Conservation (phyloP, 257 asterid genomes). For the Hygrophila difformis region DNA sequence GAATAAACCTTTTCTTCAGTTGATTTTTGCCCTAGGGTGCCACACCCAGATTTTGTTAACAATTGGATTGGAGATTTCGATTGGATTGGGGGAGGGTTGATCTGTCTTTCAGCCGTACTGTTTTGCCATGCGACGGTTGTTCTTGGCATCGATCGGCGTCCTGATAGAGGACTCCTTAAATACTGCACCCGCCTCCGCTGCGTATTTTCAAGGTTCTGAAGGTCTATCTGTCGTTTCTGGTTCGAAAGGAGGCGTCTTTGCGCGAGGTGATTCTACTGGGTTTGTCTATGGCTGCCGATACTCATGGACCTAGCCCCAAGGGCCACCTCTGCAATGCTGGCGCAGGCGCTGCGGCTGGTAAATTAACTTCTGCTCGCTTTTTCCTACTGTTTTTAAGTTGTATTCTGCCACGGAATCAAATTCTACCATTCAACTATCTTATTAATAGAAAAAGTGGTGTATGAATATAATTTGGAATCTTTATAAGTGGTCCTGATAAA, state of each 20-base stretch:
- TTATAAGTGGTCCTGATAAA: too few species aligned
- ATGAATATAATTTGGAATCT: too few species aligned
- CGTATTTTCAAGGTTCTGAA: slow-evolving; percentile 21
- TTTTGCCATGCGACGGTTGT: slow-evolving; percentile 95
- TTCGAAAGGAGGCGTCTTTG: slow-evolving; percentile 5
- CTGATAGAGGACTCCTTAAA: slow-evolving; percentile 55
- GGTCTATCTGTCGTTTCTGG: slow-evolving; percentile 2
- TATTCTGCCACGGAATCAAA: too few species aligned
- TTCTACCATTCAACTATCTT: too few species aligned
- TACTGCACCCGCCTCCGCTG: slow-evolving; percentile 10
- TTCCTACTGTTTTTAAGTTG: too few species aligned
- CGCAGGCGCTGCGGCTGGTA: slow-evolving; percentile 98
- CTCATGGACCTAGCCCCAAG: slow-evolving; percentile 65
- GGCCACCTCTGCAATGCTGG: slow-evolving; percentile 84
- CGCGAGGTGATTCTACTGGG: slow-evolving; percentile 21
- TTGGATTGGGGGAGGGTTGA: slow-evolving; percentile 9
- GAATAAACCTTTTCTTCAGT: too few species aligned
- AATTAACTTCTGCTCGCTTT: neutral
- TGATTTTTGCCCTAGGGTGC: too few species aligned
- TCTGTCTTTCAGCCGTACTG: slow-evolving; percentile 22
- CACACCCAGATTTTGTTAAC: too few species aligned
- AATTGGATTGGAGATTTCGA: too few species aligned
- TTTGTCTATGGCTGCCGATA: slow-evolving; percentile 47
- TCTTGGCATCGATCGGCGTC: slow-evolving; percentile 59
- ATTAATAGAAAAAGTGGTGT: too few species aligned